Evolutionary conservation across 805 yeast genomes (phyloP).

Genomic region (Suhomyces xylopsoci): DNA sequence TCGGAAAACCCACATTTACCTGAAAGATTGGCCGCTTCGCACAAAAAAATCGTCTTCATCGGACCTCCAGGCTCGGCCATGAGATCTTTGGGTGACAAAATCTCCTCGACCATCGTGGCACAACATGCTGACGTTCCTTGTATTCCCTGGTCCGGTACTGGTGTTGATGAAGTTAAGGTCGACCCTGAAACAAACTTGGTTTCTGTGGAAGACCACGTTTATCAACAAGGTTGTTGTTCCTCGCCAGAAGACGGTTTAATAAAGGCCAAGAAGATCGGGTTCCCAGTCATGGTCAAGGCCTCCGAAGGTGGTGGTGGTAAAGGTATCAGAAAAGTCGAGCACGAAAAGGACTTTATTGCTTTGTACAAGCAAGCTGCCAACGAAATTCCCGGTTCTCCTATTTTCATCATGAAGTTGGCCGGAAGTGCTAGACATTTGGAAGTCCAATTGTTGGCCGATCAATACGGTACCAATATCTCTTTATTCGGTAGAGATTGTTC

Average conservation of each 20-base stretch:
- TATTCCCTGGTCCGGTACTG: slow-evolving; percentile 99
- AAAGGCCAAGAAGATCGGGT: slow-evolving; percentile 85
- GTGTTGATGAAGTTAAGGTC: slow-evolving; percentile 76
- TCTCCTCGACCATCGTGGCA: slow-evolving; percentile 96
- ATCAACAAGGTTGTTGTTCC: slow-evolving; percentile 83
- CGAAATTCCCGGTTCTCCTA: slow-evolving; percentile 98
- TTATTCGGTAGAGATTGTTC: slow-evolving; percentile 99
- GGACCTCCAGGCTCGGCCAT: slow-evolving; percentile 99
- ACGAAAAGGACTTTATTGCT: slow-evolving; percentile 71
- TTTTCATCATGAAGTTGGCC: slow-evolving; percentile 95
- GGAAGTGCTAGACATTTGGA: slow-evolving; percentile 98
- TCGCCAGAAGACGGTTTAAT: slow-evolving; percentile 85
- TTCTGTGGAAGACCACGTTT: slow-evolving; percentile 80
- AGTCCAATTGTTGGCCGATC: slow-evolving; percentile 96
- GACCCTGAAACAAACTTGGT: slow-evolving; percentile 75
- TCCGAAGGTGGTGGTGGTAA: slow-evolving; percentile 99
- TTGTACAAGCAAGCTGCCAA: slow-evolving; percentile 91
- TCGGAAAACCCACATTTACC: slow-evolving; percentile 97
- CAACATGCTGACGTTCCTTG: slow-evolving; percentile 98
- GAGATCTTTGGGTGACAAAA: slow-evolving; percentile 99
- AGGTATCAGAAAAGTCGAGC: slow-evolving; percentile 95
- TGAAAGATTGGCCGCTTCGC: slow-evolving; percentile 89
- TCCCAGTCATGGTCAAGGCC: slow-evolving; percentile 98
- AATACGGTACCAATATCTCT: slow-evolving; percentile 96
- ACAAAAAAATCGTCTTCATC: slow-evolving; percentile 84